These are phyloP conservation scores for Aspergillus chevalieri DNA, from an alignment of 2,329 filamentous ascomycete genomes.

Conservation along the genomic window DNA sequence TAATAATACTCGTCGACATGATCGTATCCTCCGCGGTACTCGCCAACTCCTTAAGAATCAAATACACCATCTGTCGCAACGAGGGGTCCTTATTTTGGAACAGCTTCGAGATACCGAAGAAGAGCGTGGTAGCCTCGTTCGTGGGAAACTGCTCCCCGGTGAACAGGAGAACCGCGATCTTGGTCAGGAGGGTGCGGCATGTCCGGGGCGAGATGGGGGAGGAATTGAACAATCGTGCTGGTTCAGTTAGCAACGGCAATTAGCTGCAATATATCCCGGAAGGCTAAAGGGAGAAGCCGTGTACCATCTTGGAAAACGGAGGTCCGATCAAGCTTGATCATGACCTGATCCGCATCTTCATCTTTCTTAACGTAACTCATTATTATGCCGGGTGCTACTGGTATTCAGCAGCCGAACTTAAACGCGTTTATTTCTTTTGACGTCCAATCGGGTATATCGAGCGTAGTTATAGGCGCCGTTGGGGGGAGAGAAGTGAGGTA, in stretches of 20 bases:
- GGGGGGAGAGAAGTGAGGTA: not conserved
- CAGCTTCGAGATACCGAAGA: constrained; percentile 97
- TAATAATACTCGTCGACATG: constrained; percentile 98
- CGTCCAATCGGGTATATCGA: not conserved
- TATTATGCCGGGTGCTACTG: constrained; percentile 23
- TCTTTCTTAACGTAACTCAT: constrained; percentile 99
- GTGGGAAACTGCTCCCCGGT: constrained; percentile 95
- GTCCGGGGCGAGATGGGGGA: constrained; percentile 93
- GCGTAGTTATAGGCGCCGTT: not conserved
- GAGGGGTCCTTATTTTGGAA: constrained; percentile 99
- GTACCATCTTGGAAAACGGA: constrained; percentile 98
- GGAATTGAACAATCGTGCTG: constrained; percentile 95
- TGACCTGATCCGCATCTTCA: constrained; percentile 86
- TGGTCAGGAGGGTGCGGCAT: constrained; percentile 96
- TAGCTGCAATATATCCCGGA: constrained; percentile 7
- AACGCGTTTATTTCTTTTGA: constrained; percentile 17
- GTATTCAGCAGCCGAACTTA: constrained; percentile 22
- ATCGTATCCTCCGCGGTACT: constrained; percentile 96
- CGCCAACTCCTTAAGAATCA: constrained; percentile 95
- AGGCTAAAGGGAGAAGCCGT: constrained; percentile 21
- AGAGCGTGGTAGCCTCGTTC: constrained; percentile 94
- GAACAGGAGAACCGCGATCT: constrained; percentile 92
- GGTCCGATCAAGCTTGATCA: constrained; percentile 96
- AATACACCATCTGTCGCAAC: constrained; percentile 96
- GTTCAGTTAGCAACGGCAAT: constrained; percentile 12